phyloP scores from a whole-genome alignment of 2,329 filamentous ascomycete genomes.

The Mycosphaerella arachidis region DNA sequence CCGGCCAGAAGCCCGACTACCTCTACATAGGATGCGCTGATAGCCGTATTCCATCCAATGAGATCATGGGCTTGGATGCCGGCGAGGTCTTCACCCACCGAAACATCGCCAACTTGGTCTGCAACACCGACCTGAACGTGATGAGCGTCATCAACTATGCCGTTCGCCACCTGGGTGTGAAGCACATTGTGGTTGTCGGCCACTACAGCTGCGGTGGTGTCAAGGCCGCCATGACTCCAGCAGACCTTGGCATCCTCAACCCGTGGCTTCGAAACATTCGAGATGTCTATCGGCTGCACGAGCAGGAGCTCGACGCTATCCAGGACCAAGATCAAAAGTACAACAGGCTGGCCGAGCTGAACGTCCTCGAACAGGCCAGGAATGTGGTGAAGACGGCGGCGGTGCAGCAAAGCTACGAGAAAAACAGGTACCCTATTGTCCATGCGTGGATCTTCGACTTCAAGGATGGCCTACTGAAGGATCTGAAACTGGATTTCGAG shows the following conservation, averaged over 20 bases:
- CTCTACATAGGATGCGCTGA: conserved; percentile 85
- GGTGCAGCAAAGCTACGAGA: conserved; percentile 13
- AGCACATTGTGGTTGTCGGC: conserved; percentile 57
- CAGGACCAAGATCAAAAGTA: conserved; percentile 12
- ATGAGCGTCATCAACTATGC: conserved; percentile 75
- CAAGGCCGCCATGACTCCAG: conserved; percentile 50
- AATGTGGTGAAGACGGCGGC: conserved; percentile 15
- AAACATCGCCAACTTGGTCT: conserved; percentile 80
- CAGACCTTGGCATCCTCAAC: conserved; percentile 54
- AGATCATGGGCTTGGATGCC: conserved; percentile 68
- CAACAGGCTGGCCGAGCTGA: conserved; percentile 11
- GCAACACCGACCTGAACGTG: conserved; percentile 67
- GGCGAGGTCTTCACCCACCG: conserved; percentile 84
- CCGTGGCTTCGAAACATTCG: conserved; percentile 56
- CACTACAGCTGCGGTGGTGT: conserved; percentile 58
- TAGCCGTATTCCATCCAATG: conserved; percentile 76
- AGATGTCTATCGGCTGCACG: conserved; percentile 17
- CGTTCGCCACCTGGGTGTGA: conserved; percentile 63
- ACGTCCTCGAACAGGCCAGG: conserved; percentile 12
- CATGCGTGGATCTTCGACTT: conserved; percentile 15
- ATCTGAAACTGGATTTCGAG: conserved; percentile 12
- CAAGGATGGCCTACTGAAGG: conserved; percentile 13
- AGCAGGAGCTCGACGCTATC: conserved; percentile 10
- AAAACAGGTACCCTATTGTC: conserved; percentile 13
- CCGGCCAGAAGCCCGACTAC: conserved; percentile 61